Percentiles rank a stretch among this genome's conserved stretches.
phyloP scores from a whole-genome alignment of 441 rosid species.

The Arabidopsis lyrata region DNA sequence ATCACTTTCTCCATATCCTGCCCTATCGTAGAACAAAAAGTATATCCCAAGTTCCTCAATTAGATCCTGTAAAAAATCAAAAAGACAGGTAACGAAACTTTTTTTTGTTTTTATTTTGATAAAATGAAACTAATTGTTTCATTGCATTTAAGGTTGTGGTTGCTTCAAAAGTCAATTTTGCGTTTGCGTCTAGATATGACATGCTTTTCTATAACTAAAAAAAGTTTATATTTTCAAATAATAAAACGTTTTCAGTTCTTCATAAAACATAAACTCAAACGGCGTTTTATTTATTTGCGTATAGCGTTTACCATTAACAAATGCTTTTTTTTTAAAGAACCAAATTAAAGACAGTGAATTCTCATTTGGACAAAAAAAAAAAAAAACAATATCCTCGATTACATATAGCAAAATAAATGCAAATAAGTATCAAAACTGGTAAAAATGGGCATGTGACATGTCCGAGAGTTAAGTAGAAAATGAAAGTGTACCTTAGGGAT shows the following conservation, averaged over 20 bases:
- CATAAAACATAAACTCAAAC: neutral
- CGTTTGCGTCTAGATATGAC: neutral
- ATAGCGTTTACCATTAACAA: neutral
- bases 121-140: neutral
- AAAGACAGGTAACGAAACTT: neutral
- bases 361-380: neutral
- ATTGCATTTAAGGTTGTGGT: neutral
- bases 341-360: neutral
- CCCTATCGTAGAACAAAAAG: constrained; percentile 68
- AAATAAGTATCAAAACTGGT: neutral
- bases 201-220: neutral
- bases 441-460: constrained; percentile 2
- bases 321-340: neutral
- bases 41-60: constrained; percentile 61
- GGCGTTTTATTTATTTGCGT: neutral
- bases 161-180: neutral
- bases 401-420: constrained; percentile 1
- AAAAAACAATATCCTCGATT: neutral
- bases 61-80: constrained; percentile 50
- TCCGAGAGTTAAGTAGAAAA: neutral
- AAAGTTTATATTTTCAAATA: neutral
- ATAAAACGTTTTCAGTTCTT: neutral
- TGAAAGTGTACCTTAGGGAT: constrained; percentile 54
- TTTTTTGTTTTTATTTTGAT: too few species aligned
- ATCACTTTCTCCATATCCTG: constrained; percentile 93